These are phyloP conservation scores for Acacia crassicarpa DNA, from an alignment of 306 rosid species.

Conservation along the genomic window DNA sequence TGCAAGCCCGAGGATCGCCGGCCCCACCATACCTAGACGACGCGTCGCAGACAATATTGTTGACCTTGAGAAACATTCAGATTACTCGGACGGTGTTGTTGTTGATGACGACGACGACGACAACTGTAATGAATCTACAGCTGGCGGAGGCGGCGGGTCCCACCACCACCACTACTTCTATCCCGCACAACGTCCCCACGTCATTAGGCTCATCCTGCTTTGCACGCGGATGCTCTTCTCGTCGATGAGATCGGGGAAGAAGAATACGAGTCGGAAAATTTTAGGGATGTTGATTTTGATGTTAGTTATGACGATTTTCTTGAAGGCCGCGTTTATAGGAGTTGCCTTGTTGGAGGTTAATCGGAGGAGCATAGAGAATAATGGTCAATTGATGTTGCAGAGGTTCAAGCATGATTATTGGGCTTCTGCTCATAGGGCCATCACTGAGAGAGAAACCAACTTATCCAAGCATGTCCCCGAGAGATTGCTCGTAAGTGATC, in stretches of 20 bases:
- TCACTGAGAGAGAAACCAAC: constrained; percentile 51
- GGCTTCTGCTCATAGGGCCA: constrained; percentile 59
- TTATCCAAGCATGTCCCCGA: constrained; percentile 71
- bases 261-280: constrained; percentile 54
- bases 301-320: constrained; percentile 63
- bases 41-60: constrained; percentile 48
- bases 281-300: constrained; percentile 40
- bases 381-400: constrained; percentile 58
- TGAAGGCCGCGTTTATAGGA: constrained; percentile 51
- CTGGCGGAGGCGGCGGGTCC: constrained; percentile 43
- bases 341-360: constrained; percentile 46
- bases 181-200: constrained; percentile 34
- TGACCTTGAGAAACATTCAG: constrained; percentile 47
- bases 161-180: constrained; percentile 19
- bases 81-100: constrained; percentile 24
- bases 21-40: constrained; percentile 52
- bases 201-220: constrained; percentile 44
- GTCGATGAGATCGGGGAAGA: constrained; percentile 47
- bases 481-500: constrained; percentile 59
- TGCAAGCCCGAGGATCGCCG: constrained; percentile 55
- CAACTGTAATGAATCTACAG: constrained; percentile 21
- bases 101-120: constrained; percentile 26
- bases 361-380: constrained; percentile 47
- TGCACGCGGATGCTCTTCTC: constrained; percentile 46
- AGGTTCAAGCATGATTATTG: constrained; percentile 76